Evolutionary conservation across 2,329 filamentous ascomycete species (phyloP).

Genomic region (Mollisiaceae sp.): DNA sequence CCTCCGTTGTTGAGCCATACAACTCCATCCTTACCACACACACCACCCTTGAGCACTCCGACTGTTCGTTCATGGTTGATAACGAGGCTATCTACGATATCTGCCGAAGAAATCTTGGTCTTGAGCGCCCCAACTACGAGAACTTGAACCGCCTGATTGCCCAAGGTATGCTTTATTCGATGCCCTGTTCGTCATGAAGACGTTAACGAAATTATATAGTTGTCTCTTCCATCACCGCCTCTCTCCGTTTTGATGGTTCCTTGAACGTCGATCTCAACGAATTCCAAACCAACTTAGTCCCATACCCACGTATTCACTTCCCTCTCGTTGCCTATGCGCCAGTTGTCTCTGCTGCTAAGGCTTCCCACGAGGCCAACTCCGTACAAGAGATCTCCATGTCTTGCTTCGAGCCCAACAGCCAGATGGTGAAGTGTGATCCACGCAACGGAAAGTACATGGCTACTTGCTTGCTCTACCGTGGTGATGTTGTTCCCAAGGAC

Average conservation of each 20-base stretch:
- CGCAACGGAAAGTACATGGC: constrained; percentile 99
- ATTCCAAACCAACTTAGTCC: constrained; percentile 99
- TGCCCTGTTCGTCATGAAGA: background rate
- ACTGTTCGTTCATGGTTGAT: constrained; percentile 99
- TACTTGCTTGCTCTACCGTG: constrained; percentile 96
- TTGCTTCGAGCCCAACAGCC: constrained; percentile 99
- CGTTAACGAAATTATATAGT: constrained; percentile 57
- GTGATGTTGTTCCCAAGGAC: constrained; percentile 97
- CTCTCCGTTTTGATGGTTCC: constrained; percentile 96
- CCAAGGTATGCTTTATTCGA: constrained; percentile 67
- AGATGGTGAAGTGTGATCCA: constrained; percentile 99
- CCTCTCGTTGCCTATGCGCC: constrained; percentile 95
- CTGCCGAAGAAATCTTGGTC: constrained; percentile 95
- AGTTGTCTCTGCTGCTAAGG: constrained; percentile 93
- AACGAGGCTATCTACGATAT: constrained; percentile 99
- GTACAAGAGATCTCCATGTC: constrained; percentile 98
- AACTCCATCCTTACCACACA: constrained; percentile 99
- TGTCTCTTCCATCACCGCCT: constrained; percentile 97
- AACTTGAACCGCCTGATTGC: constrained; percentile 99
- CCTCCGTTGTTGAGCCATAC: constrained; percentile 98
- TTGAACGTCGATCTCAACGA: constrained; percentile 99
- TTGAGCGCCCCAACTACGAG: constrained; percentile 97
- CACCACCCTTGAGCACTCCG: constrained; percentile 98
- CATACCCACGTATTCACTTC: constrained; percentile 99
- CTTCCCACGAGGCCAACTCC: constrained; percentile 96